Evolutionary conservation across 2,329 filamentous ascomycete genomes (phyloP), one percentile per base, ranked within the genome.

Genomic region (Fusarium sp.): DNA sequence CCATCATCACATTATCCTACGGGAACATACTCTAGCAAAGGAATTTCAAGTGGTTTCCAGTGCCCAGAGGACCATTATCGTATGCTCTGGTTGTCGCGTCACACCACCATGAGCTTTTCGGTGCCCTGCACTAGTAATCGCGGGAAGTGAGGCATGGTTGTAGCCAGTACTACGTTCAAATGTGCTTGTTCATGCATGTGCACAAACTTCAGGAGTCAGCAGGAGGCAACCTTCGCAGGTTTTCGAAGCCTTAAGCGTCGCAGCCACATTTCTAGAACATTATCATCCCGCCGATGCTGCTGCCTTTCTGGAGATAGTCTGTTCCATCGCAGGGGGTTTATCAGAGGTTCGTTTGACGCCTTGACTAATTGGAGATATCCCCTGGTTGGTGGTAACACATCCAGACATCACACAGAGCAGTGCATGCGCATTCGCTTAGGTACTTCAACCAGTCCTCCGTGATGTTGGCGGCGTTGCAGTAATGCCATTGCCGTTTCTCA

Each of bases 241-340:
- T 58, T 52, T 70, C 45, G 49, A 55, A 64, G 67, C 54, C 63
- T 67, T 49, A 44, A 48, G 45, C 58, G 46, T 54, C 41, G 47
- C 58, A 61, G 65, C 70, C 70, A 74, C 67, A 46, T 62, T 74
- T 71, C 62, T 65, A 71, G 60, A 73, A 64, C 55, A 53, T 62
- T 61, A 47, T 38, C 53, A 30, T 67, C 34, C n/a, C 53, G 45
- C 44, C 43, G 49, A 45, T 49, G 30, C 30, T 61, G 32, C 43
- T 52, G 44, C 44, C 32, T 34, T 70, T 46, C 53, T 63, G 30
- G 60, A 30, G 44, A 45, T 32, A 58, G 53, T 45, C 52, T 30
- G 29, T 43, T 48, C 25, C 38, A 30, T 47, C 38, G 49, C 49
- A 34, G 30, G 45, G 48, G 48, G 44, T n/a, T 63, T 51, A 44